phyloP scores from a whole-genome alignment of 2,329 filamentous ascomycete genomes.

The Xylariaceae sp. region DNA sequence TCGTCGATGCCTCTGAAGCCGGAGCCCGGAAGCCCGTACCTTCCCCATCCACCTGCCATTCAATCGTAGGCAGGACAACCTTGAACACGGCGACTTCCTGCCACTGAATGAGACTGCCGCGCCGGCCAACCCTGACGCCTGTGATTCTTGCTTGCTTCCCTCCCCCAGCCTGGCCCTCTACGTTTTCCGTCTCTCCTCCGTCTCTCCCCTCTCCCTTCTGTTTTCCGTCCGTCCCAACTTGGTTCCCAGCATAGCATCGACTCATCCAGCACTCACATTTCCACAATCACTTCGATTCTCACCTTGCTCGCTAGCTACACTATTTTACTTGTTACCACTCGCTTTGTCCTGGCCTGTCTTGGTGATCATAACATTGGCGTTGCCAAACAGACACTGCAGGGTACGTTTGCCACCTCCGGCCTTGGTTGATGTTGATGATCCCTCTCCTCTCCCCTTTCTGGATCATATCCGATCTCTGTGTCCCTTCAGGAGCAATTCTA shows the following conservation, averaged over 20 bases:
- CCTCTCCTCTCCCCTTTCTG: background rate
- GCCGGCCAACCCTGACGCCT: too few species aligned
- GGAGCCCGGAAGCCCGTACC: too few species aligned
- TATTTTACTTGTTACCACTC: constrained; percentile 56
- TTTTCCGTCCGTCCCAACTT: constrained; percentile 12
- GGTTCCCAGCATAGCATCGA: constrained; percentile 39
- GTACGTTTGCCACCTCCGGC: constrained; percentile 5
- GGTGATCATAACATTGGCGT: constrained; percentile 43
- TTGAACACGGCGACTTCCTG: too few species aligned
- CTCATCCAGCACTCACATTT: constrained; percentile 37
- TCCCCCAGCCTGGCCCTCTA: background rate
- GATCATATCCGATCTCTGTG: too few species aligned
- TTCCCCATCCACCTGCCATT: too few species aligned
- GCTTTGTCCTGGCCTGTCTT: constrained; percentile 44
- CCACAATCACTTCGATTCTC: constrained; percentile 45
- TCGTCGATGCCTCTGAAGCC: too few species aligned
- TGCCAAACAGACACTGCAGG: constrained; percentile 20
- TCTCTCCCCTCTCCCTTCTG: constrained; percentile 4
- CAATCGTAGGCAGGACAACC: too few species aligned
- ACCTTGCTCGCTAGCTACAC: constrained; percentile 61
- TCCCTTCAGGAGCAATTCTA: too few species aligned
- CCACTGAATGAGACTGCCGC: background rate
- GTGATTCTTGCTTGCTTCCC: background rate
- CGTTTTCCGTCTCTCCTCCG: background rate
- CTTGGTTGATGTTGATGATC: background rate